A percentile compares a stretch with the other conserved stretches of the same genome.
These are phyloP conservation scores for Trichocladium antarcticum DNA, from an alignment of 495 filamentous ascomycete species.

Conservation along the genomic window DNA sequence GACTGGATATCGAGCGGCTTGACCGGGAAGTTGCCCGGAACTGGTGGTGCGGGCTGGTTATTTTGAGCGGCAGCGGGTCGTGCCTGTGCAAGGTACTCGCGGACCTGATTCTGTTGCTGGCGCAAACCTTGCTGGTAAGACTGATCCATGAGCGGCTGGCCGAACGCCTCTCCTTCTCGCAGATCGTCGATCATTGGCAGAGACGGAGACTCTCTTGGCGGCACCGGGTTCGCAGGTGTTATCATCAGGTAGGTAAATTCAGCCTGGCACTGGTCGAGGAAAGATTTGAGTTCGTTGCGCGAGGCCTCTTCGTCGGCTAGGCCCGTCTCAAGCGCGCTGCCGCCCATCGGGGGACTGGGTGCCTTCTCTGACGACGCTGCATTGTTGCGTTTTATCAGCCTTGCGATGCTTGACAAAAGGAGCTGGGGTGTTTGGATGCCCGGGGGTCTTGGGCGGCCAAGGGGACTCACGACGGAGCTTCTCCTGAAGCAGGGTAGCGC, in stretches of 20 bases:
- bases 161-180: slow-evolving; percentile 37
- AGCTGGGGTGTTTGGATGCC: too few species aligned
- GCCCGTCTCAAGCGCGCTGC: slow-evolving; percentile 17
- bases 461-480: slow-evolving; percentile 33
- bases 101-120: slow-evolving; percentile 32
- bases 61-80: slow-evolving; percentile 43
- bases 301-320: slow-evolving; percentile 42
- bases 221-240: slow-evolving; percentile 50
- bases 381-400: background rate
- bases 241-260: slow-evolving; percentile 57
- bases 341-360: slow-evolving; percentile 1
- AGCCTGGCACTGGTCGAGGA: slow-evolving; percentile 51
- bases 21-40: slow-evolving; percentile 24
- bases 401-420: background rate
- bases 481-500: slow-evolving; percentile 36
- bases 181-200: slow-evolving; percentile 39
- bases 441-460: background rate
- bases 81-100: slow-evolving; percentile 27
- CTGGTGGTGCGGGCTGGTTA: slow-evolving; percentile 43
- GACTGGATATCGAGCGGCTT: slow-evolving; percentile 34
- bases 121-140: slow-evolving; percentile 17
- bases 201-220: slow-evolving; percentile 45
- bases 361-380: slow-evolving; percentile 21
- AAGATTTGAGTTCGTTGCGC: slow-evolving; percentile 48
- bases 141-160: slow-evolving; percentile 26